phyloP scores from a whole-genome alignment of 1,284 basidiomycete genomes.

The Porogramme epimiltina region DNA sequence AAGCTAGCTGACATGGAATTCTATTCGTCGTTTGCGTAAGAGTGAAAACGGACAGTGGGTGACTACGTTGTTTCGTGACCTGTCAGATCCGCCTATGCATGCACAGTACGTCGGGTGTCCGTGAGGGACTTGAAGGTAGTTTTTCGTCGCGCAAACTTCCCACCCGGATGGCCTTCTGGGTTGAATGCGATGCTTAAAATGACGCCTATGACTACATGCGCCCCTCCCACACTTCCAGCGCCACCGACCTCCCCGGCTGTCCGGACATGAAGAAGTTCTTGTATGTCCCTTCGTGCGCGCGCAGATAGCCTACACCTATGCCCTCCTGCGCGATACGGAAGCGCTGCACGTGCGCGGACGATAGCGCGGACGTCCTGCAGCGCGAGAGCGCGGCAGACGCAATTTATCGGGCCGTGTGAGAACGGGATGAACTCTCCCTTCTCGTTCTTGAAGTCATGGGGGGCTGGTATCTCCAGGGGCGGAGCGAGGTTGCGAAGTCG shows the following conservation, averaged over 20 bases:
- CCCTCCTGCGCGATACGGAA: conserved; percentile 14
- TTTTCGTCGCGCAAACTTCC: no score
- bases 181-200: no score
- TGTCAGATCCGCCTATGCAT: no score
- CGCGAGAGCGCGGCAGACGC: conserved; percentile 27
- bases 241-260: conserved; percentile 2
- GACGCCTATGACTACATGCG: no score
- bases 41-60: no score
- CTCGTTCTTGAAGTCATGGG: conserved; percentile 15
- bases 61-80: no score
- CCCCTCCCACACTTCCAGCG: background rate
- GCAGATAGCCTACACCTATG: background rate
- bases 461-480: background rate
- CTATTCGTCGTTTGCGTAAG: no score
- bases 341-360: conserved; percentile 18
- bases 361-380: conserved; percentile 25
- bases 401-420: conserved; percentile 26
- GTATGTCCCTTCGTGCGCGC: conserved; percentile 11
- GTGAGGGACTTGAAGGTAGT: no score
- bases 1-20: no score
- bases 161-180: no score
- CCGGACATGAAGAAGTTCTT: conserved; percentile 12
- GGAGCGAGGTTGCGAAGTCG: no score
- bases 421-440: conserved; percentile 25
- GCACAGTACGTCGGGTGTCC: no score